Percentiles rank a stretch among this genome's conserved stretches.
These are phyloP conservation scores for Glutinoglossum americanum DNA, from an alignment of 495 filamentous ascomycete genomes.

Conservation along the genomic window DNA sequence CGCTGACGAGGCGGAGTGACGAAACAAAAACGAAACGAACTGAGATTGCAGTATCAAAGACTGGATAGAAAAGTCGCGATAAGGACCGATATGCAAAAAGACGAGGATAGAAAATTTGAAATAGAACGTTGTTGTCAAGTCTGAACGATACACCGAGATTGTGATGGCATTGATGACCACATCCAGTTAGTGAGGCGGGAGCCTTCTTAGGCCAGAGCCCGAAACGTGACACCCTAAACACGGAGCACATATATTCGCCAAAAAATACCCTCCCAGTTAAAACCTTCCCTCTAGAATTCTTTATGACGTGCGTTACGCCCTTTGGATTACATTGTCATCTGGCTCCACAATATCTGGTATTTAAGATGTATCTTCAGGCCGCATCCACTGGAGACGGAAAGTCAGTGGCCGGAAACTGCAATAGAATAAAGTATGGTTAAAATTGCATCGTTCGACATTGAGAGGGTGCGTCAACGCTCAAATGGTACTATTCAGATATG, in stretches of 20 bases:
- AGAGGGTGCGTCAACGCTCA: slow-evolving; percentile 31
- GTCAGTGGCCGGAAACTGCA: neutral
- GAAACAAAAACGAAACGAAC: neutral
- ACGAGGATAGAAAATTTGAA: neutral
- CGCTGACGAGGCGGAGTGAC: neutral
- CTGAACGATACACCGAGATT: neutral
- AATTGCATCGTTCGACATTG: slow-evolving; percentile 42
- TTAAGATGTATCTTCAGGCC: neutral
- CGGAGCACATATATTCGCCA: neutral
- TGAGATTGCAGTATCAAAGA: neutral
- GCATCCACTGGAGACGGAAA: neutral
- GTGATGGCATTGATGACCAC: neutral
- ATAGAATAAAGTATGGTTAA: slow-evolving; percentile 33
- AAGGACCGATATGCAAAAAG: neutral
- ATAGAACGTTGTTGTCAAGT: neutral
- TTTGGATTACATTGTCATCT: too few species aligned
- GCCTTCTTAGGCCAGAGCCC: neutral
- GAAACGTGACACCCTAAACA: neutral
- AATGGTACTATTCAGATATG: neutral
- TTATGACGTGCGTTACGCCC: too few species aligned
- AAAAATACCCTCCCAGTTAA: neutral
- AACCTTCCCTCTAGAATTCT: neutral
- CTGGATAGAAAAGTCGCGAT: neutral
- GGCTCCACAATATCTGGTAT: too few species aligned
- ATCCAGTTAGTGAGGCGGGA: too few species aligned